Conservation (phyloP, 805 yeast species). For the Cyberlindnera veronae region DNA sequence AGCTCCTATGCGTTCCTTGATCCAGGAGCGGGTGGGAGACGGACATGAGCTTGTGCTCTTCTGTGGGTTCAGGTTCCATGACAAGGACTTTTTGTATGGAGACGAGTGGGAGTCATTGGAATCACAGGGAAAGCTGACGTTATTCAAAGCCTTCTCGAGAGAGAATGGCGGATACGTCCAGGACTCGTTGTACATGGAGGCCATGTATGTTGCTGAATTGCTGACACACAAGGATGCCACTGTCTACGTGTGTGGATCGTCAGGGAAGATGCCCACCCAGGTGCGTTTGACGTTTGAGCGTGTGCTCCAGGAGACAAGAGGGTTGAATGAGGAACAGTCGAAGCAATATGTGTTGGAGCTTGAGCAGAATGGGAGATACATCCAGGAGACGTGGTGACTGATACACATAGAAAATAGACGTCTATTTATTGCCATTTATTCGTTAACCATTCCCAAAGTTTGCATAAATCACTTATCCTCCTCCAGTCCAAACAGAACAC, state of each 20-base stretch:
- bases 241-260: constrained; percentile 85
- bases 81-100: constrained; percentile 66
- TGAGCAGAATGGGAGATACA: constrained; percentile 64
- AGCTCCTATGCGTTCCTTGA: constrained; percentile 83
- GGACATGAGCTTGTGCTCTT: constrained; percentile 48
- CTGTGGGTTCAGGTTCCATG: constrained; percentile 66
- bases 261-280: constrained; percentile 91
- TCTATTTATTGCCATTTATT: constrained; percentile 1
- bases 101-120: constrained; percentile 45
- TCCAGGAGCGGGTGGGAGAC: constrained; percentile 34
- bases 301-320: constrained; percentile 47
- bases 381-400: constrained; percentile 85
- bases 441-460: neutral
- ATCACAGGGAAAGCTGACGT: constrained; percentile 33
- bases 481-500: constrained; percentile 6
- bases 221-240: constrained; percentile 54
- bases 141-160: constrained; percentile 48
- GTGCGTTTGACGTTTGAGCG: constrained; percentile 77
- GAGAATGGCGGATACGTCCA: constrained; percentile 72
- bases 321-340: constrained; percentile 42
- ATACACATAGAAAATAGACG: neutral
- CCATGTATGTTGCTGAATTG: constrained; percentile 46
- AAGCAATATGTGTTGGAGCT: constrained; percentile 48
- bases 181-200: constrained; percentile 55
- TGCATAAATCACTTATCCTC: neutral